Base-by-base conservation (phyloP, 1,284 basidiomycete species). In the Peniophora sp. region DNA sequence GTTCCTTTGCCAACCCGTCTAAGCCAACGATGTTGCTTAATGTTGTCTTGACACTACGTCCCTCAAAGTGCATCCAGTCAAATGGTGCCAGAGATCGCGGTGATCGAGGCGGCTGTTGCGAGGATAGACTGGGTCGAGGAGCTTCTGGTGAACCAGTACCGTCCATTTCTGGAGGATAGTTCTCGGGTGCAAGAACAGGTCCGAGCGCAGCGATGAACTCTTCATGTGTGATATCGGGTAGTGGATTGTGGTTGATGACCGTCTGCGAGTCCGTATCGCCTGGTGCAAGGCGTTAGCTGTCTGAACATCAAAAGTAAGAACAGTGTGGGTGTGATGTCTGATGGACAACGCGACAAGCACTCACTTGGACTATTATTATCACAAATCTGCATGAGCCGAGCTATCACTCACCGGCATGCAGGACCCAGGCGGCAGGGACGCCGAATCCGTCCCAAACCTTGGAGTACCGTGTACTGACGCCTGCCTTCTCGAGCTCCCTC, bases 11-110 rank as follows among this genome's bases (percentile, higher is more conserved):
- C 32, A 90, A 75, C 3, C 86, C 84, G 54, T 90, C 88, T 35
- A 91, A 58, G 3, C 87, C 88, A 32, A 77, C 72, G 24, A 91
- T 79, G 61, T 91, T 91, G 56, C 71, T 82, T 27, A 88, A 67
- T 2, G 87, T 88, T 10, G 83, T 87, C 63, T 85, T 85, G 24
- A 85, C 79, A 0, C 76, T 83, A 6, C 86, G 72, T 2, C 85
- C 86, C 59, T 91, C 87, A 55, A 90, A 87, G 59, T 90, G 87
- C 2, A 91, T 66, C 88, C 88, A 90, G 57, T 91, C 86, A 50
- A 90, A 85, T 0, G 87, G 88, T 0, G 86, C 83, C 0, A 54
- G 75, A 71, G n/a, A 71, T 68, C 49, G 71, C 75, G 22, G 63
- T 65, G 55, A 60, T 65, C 57, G 55, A 65, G 54, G 65, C 60